Conservation (phyloP, 2,329 filamentous ascomycete genomes). For the Metarhizium humberi region DNA sequence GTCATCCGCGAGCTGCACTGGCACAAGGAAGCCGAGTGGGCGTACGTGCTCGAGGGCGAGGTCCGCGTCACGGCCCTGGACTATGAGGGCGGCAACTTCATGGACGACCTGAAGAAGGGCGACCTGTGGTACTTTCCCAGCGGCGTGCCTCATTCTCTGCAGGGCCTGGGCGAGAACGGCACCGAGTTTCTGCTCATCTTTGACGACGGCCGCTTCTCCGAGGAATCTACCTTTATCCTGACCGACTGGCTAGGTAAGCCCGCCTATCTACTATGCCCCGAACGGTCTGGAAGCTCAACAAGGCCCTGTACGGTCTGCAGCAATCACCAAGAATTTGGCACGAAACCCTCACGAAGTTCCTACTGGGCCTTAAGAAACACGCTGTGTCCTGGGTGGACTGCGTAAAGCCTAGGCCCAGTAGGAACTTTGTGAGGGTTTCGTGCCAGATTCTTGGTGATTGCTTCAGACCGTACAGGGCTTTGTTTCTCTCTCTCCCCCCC, state of each 20-base stretch:
- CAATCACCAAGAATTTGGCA: background rate
- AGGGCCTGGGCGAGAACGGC: conserved; percentile 57
- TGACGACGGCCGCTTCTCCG: conserved; percentile 41
- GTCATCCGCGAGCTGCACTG: conserved; percentile 72
- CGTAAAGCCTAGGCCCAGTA: background rate
- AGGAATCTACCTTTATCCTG: conserved; percentile 61
- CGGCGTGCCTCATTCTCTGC: conserved; percentile 68
- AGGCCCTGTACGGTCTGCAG: too few relatives aligned
- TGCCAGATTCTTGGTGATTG: background rate
- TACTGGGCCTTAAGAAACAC: too few relatives aligned
- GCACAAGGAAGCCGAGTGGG: conserved; percentile 76
- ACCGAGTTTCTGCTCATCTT: conserved; percentile 41
- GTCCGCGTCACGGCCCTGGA: conserved; percentile 66
- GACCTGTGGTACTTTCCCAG: conserved; percentile 78
- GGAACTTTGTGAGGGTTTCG: too few relatives aligned
- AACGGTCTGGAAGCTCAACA: too few relatives aligned
- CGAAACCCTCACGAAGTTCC: too few relatives aligned
- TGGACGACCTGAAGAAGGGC: conserved; percentile 67
- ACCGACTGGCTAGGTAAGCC: conserved; percentile 58
- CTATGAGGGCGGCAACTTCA: conserved; percentile 65
- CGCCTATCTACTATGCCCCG: too few relatives aligned
- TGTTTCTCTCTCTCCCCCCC: too few relatives aligned
- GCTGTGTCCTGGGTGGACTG: background rate
- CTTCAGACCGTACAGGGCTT: too few relatives aligned
- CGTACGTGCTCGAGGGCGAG: conserved; percentile 61